phyloP scores from a whole-genome alignment of 2,329 filamentous ascomycete species.

The Penicillium nordicum region DNA sequence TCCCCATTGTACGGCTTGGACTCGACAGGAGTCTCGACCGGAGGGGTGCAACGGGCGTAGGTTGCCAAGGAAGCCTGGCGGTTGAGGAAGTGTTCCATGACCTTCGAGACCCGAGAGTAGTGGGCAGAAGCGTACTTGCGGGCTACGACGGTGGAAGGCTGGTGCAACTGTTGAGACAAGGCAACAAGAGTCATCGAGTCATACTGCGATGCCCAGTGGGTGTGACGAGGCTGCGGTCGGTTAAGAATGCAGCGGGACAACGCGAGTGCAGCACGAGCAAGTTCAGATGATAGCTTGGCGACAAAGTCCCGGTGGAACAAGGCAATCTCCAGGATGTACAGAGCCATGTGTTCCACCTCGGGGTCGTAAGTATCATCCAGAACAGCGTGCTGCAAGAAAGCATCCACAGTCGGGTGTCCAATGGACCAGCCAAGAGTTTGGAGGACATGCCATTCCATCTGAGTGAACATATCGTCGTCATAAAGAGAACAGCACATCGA shows the following conservation, averaged over 20 bases:
- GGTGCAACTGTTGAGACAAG: constrained; percentile 62
- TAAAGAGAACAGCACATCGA: constrained; percentile 99
- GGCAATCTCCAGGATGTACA: constrained; percentile 91
- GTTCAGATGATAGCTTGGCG: constrained; percentile 82
- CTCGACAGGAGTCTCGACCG: constrained; percentile 36
- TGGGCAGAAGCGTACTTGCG: constrained; percentile 67
- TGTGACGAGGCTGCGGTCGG: constrained; percentile 70
- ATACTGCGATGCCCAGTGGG: constrained; percentile 65
- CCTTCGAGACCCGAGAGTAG: constrained; percentile 61
- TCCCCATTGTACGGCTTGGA: constrained; percentile 42
- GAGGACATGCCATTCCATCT: constrained; percentile 99
- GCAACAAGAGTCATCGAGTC: constrained; percentile 54
- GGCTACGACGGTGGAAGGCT: constrained; percentile 64
- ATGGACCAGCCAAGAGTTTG: constrained; percentile 96
- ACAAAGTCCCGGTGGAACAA: constrained; percentile 97
- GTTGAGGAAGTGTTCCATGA: constrained; percentile 64
- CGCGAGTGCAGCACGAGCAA: constrained; percentile 82
- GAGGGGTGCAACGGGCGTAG: constrained; percentile 43
- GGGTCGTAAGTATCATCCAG: constrained; percentile 71
- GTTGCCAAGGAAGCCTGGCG: constrained; percentile 57
- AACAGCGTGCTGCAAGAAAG: constrained; percentile 83
- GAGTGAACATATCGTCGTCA: constrained; percentile 98
- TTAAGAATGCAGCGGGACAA: constrained; percentile 82
- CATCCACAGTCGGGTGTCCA: constrained; percentile 92
- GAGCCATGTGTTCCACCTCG: constrained; percentile 90